Evolutionary conservation across 2,329 filamentous ascomycete genomes (phyloP), one percentile per base, ranked within the genome.

Genomic region (Penicillium thymicola): DNA sequence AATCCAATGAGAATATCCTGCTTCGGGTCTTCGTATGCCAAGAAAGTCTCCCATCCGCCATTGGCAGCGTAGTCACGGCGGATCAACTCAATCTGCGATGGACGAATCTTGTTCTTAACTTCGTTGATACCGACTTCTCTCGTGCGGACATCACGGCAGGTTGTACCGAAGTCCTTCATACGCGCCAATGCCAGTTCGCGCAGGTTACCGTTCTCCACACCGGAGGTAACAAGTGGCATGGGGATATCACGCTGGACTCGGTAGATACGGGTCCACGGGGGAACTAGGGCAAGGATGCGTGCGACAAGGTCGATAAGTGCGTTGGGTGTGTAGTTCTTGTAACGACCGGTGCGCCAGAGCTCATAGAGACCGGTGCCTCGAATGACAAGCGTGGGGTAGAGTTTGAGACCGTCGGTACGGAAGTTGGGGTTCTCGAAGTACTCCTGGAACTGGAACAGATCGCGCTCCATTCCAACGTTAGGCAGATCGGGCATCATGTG

Each of bases 401-500:
- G 97, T 76, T 99, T 99, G 51, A 99, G 81, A 1, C 95, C 94
- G 70, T 99, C 94, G 1, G 95, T 99, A 58, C 94, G 85, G 79
- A 99, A 99, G 41, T 87, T 91, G 0, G 94, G 94, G 72, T 92
- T 97, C 71, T 96, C 92, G 68, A 99, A 99, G 74, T 99, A 99
- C 72, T 99, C 95, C 62, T 90, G 85, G 75, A 99, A 99, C 67
- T 99, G 94, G 70, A 96, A 92, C 42, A 99, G 81, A 71, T 99
- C 94, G 67, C 94, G 88, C 76, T 99, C 95, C 89, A 97, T 96
- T 55, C 94, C 94, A 2, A 99, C 94, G 67, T 99, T 99, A 4
- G 94, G 94, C 46, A 99, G 78, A 72, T 99, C 94, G 1, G 94
- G 94, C 94, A 99, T 99, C 94, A 99, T 99, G 77, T 99, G 94